Evolutionary conservation across 1,139 yeast species (phyloP).

Genomic region (Candida sp.): DNA sequence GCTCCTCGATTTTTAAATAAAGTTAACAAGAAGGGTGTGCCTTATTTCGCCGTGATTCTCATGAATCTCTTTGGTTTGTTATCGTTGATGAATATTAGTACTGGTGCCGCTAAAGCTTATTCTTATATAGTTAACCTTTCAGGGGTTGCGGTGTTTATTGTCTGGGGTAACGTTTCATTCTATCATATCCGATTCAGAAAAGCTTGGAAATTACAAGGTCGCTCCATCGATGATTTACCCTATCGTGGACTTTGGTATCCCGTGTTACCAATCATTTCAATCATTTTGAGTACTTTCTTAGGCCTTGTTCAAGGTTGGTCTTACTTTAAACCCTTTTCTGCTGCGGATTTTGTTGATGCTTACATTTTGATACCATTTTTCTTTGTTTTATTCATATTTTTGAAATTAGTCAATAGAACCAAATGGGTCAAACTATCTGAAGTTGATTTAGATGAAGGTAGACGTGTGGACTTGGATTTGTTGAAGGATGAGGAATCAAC

Average conservation of each 20-base stretch:
- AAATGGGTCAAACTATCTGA: slow-evolving; percentile 37
- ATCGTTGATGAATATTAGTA: slow-evolving; percentile 46
- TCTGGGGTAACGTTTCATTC: slow-evolving; percentile 52
- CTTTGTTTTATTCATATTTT: slow-evolving; percentile 27
- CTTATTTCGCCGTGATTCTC: slow-evolving; percentile 45
- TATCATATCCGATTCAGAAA: slow-evolving; percentile 49
- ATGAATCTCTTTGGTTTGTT: slow-evolving; percentile 49
- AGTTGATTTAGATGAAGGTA: slow-evolving; percentile 46
- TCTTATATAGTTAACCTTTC: slow-evolving; percentile 50
- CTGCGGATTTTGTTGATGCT: slow-evolving; percentile 60
- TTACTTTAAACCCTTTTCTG: slow-evolving; percentile 56
- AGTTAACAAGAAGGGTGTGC: slow-evolving; percentile 48
- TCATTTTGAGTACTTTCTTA: slow-evolving; percentile 48
- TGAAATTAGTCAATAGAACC: slow-evolving; percentile 39
- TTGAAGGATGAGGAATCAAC: neutral
- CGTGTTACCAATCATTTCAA: slow-evolving; percentile 47
- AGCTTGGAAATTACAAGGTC: slow-evolving; percentile 45
- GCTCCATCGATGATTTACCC: slow-evolving; percentile 47
- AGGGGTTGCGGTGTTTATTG: slow-evolving; percentile 56
- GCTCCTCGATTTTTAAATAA: slow-evolving; percentile 43
- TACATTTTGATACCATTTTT: slow-evolving; percentile 63
- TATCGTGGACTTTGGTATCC: slow-evolving; percentile 55
- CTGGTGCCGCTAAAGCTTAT: slow-evolving; percentile 55
- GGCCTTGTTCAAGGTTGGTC: slow-evolving; percentile 72
- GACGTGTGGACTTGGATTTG: slow-evolving; percentile 28